Conservation (phyloP, 331 rosid genomes). For the Rosa hybrid region DNA sequence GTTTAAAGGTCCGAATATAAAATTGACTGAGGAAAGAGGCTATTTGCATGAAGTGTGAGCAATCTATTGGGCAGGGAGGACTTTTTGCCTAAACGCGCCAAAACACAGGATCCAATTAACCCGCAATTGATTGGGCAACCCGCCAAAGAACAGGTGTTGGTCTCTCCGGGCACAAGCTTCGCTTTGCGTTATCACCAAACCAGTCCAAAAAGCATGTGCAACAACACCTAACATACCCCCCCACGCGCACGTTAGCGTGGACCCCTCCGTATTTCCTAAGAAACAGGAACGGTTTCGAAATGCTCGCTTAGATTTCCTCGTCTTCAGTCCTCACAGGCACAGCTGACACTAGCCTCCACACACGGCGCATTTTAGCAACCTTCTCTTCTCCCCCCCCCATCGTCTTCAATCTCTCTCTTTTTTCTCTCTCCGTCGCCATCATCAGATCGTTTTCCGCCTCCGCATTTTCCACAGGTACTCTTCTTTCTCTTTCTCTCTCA, state of each 20-base stretch:
- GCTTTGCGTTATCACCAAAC: neutral
- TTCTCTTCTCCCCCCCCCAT: neutral
- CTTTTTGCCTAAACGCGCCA: neutral
- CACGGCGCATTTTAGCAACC: slow-evolving; percentile 37
- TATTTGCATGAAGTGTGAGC: neutral
- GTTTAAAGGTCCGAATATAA: too few relatives aligned
- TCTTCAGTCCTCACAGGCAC: neutral
- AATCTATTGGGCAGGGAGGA: neutral
- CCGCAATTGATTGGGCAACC: neutral
- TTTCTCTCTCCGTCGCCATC: slow-evolving; percentile 21
- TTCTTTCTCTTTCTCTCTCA: slow-evolving; percentile 4
- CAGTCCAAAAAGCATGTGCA: neutral
- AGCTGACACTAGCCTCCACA: slow-evolving; percentile 13
- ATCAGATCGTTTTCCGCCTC: slow-evolving; percentile 33
- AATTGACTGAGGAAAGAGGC: too few relatives aligned
- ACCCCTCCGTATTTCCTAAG: neutral
- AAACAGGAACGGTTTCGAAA: slow-evolving; percentile 24
- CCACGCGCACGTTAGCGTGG: slow-evolving; percentile 15
- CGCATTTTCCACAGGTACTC: slow-evolving; percentile 42
- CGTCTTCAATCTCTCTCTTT: slow-evolving; percentile 18
- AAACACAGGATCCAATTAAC: neutral
- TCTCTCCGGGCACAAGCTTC: neutral
- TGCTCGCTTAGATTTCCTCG: slow-evolving; percentile 28
- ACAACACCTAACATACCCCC: neutral
- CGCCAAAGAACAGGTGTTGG: neutral